Evolutionary conservation across 805 yeast genomes (phyloP), one percentile per base, ranked within the genome.

Genomic region (Metschnikowia drakensbergensis): DNA sequence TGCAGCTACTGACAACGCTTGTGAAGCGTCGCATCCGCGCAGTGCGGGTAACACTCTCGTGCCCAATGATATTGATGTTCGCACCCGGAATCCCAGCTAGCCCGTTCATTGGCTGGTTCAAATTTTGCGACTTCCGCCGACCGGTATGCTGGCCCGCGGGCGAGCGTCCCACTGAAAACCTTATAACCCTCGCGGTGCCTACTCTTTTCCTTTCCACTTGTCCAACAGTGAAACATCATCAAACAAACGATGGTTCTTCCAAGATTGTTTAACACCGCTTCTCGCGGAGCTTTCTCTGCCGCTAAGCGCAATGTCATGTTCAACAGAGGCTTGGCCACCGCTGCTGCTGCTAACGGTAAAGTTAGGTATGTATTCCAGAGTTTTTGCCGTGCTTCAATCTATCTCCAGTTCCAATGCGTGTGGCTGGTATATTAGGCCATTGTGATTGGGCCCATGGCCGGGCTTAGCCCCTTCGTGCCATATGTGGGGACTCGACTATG

Each of bases 221-320:
- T 46, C 47, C 56, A 48, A 50, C 53, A 51, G 58, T 51, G 57
- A 54, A 53, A 54, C 55, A 53, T 53, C 55, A 46, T 34, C 51
- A 47, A 48, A 49, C 59, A 56, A 46, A 61, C 65, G 66, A 79
- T 79, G 83, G 82, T 79, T 73, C 78, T 76, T 69, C 77, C 77
- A 61, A 73, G 77, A 72, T 71, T 73, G 71, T 69, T 72, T 64
- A 72, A 72, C 72, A 59, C 69, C 60, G 69, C 79, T 67, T 82
- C 96, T 63, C 89, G 90, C 76, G 80, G 86, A 69, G 96, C 96
- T 66, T 82, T 86, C 75, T 82, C 83, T 74, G 91, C 92, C 64
- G 95, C 90, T 66, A 86, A 83, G 80, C 88, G 90, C 71, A 84
- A 84, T 79, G 65, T 75, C 67, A 79, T 84, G 71, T 82, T 85